Evolutionary conservation across 2,329 filamentous ascomycete genomes (phyloP).

Genomic region (Aureobasidium sp.): DNA sequence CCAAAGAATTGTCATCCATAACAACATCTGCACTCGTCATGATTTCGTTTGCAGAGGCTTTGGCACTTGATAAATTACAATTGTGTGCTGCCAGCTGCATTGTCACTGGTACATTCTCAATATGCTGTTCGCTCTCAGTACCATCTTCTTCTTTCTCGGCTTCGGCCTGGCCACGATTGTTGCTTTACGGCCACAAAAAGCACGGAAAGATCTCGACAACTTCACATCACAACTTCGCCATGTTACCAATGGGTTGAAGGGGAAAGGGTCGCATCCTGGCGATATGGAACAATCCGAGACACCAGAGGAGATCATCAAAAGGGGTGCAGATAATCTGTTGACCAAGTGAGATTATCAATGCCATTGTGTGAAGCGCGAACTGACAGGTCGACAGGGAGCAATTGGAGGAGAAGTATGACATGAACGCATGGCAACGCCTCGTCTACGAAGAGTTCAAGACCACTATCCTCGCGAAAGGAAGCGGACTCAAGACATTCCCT

Average conservation of each 20-base stretch:
- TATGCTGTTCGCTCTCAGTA: constrained; percentile 20
- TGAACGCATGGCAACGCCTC: constrained; percentile 20
- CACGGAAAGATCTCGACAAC: constrained; percentile 12
- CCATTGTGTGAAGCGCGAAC: not conserved
- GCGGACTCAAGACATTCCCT: constrained; percentile 20
- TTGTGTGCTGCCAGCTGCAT: not conserved
- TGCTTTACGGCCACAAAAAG: constrained; percentile 17
- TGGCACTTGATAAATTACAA: not conserved
- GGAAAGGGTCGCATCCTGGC: not conserved
- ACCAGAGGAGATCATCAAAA: not conserved
- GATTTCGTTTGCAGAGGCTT: not conserved
- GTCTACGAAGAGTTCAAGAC: constrained; percentile 21
- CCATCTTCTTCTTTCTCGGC: constrained; percentile 19
- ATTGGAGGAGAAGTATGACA: constrained; percentile 18
- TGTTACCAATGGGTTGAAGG: constrained; percentile 12
- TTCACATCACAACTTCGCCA: constrained; percentile 9
- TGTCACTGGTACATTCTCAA: not conserved
- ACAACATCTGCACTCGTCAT: not conserved
- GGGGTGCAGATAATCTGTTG: not conserved
- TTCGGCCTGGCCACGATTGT: constrained; percentile 18
- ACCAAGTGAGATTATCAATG: not conserved
- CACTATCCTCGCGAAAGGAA: constrained; percentile 20
- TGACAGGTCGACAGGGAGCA: constrained; percentile 16
- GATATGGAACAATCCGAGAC: not conserved
- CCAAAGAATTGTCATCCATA: not conserved